Evolutionary conservation across 108 stramenopile genomes (phyloP), one percentile per base, ranked within the genome.

Genomic region (Cyclotella baltica): DNA sequence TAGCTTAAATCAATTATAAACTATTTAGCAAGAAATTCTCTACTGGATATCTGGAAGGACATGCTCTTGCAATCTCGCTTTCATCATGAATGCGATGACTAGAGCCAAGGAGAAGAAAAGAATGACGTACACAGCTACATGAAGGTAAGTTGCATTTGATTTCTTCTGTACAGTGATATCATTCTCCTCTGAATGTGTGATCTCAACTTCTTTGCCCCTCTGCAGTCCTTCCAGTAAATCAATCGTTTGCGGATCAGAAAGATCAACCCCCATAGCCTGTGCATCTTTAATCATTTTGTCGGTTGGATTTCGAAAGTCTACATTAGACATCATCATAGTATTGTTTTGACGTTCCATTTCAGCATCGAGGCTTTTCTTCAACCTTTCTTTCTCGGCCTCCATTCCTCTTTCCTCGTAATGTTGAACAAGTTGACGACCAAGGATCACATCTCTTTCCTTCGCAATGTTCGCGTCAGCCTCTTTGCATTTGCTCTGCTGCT

Each of bases 251-350:
- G 69, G 62, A 36, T 81, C 80, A 51, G 23, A 48, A 23, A 83
- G 73, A 63, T 83, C 65, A 2, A 83, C 77, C 30, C 82, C 82
- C 64, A 74, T 78, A 8, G 63, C 28, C 25, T 78, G 50, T 29
- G 82, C 82, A 36, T 73, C 72, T 33, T 57, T n/a, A 2, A 68
- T 30, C 82, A 83, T 83, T 38, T 66, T 62, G 27, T 72, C 40
- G 28, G 82, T 56, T 10, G 82, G 82, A 43, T 73, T 83, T 35
- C 73, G 77, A 58, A 83, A 83, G 51, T 83, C 56, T 8, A 73
- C 4, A n/a, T 65, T 30, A 37, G 22, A 33, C 15, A 62, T 3
- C 6, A 22, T 15, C 10, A 33, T 2, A 20, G 31, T 23, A 37
- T 43, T 51, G 23, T 50, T 34, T 40, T 48, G 29, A 1, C 23